Base-by-base conservation (phyloP, 2,329 filamentous ascomycete species). In the Chaetomiaceae sp. region DNA sequence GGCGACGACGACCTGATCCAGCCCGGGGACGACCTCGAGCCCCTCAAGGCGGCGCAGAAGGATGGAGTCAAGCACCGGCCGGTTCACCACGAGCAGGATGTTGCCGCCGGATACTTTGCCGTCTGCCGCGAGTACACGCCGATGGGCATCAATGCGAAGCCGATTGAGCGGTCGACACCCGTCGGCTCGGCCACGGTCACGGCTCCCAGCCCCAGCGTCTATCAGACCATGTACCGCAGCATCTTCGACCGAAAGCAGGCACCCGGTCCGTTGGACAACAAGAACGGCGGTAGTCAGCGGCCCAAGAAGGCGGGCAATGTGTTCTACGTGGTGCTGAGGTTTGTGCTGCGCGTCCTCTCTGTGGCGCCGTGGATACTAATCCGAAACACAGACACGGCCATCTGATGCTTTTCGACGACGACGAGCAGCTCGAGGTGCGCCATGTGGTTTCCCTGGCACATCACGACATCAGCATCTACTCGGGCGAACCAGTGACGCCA, bases 161-260 rank as follows among this genome's bases (percentile, higher is more conserved):
- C 91, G 6, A 91, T 92, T 54, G 91, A 96, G 72, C 82, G 90
- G 56, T 83, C 85, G 29, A 92, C 89, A 0, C 89, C 91, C 6
- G 82, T 89, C 12, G 90, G 89, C 17, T 84, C 87, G 53, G 72
- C 81, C 48, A 86, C 88, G 15, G 84, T 94, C 40, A 83, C 86
- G 31, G 77, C 87, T 38, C 87, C 91, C 53, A 95, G 90, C 65
- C 91, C 88, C 53, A 96, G 92, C 68, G 92, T 99, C 34, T 97
- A 97, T 71, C 94, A 97, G 78, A 88, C 88, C 69, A 96, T 99
- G 90, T 99, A 99, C 72, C 80, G 91, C 67, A 96, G 88, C 69
- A 87, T 99, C 57, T 97, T 99, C 68, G 91, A 96, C 63, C 82
- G 92, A 64, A 91, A 87, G 64, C 77, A 73, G 33, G 62, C 65